Conservation (phyloP, 768 basidiomycete species). For the Suillus bovinus region DNA sequence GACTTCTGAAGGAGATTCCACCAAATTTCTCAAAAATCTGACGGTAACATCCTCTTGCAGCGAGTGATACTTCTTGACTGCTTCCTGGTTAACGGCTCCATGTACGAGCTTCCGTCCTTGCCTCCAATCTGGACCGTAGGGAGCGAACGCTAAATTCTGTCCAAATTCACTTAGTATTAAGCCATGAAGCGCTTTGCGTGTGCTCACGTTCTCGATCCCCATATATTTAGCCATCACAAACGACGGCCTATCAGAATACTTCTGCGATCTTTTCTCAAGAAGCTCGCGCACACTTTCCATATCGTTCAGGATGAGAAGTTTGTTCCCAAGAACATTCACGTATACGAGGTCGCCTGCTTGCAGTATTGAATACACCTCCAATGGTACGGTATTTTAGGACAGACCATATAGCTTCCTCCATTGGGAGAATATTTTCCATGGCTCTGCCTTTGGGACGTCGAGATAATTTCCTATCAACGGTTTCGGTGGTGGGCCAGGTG, state of each 20-base stretch:
- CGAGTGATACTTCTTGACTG: slow-evolving; percentile 9
- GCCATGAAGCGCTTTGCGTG: not conserved
- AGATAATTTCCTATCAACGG: slow-evolving; percentile 29
- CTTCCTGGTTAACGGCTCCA: slow-evolving; percentile 4
- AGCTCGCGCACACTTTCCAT: slow-evolving; percentile 30
- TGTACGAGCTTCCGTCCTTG: slow-evolving; percentile 14
- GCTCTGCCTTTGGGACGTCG: slow-evolving; percentile 20
- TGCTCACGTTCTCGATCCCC: slow-evolving; percentile 8
- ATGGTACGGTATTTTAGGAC: not conserved
- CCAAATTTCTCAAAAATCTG: slow-evolving; percentile 7
- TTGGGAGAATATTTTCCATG: slow-evolving; percentile 26
- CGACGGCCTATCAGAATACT: slow-evolving; percentile 18
- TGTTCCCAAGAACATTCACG: slow-evolving; percentile 12
- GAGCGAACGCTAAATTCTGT: slow-evolving; percentile 16
- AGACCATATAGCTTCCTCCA: slow-evolving; percentile 20
- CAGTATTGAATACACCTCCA: not conserved
- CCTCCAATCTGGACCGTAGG: slow-evolving; percentile 14
- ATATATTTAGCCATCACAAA: slow-evolving; percentile 13
- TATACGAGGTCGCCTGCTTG: slow-evolving; percentile 20
- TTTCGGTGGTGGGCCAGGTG: slow-evolving; percentile 28
- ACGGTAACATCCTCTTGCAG: slow-evolving; percentile 10
- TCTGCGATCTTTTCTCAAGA: slow-evolving; percentile 29
- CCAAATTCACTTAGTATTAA: not conserved
- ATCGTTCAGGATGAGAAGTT: slow-evolving; percentile 25
- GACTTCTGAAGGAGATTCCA: slow-evolving; percentile 9